Conservation (phyloP, 495 filamentous ascomycete species). For the Bacidia gigantensis region DNA sequence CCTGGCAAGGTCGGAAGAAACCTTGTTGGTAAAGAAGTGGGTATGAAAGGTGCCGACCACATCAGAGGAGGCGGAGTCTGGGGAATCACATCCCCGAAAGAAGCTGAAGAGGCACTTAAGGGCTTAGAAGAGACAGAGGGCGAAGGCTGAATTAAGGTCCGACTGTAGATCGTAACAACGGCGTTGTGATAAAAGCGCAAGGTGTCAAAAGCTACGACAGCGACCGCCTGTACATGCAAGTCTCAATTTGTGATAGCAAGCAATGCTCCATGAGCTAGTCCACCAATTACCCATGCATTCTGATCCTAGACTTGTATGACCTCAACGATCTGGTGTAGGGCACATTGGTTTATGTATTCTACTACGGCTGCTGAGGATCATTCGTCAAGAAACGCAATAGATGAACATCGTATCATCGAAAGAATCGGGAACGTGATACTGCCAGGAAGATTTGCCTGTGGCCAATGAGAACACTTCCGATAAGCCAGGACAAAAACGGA, state of each 20-base stretch:
- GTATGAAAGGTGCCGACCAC: constrained; percentile 60
- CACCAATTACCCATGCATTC: too few species aligned
- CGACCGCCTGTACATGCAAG: background rate
- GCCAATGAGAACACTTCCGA: background rate
- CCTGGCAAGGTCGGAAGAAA: constrained; percentile 92
- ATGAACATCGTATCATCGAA: too few species aligned
- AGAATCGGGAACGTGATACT: too few species aligned
- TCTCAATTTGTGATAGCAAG: background rate
- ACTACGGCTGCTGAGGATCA: too few species aligned
- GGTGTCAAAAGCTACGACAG: background rate
- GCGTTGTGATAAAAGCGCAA: background rate
- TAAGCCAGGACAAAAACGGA: constrained; percentile 5
- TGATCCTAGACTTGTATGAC: too few species aligned
- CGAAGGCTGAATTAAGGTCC: background rate
- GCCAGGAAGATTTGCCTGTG: too few species aligned
- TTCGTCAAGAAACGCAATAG: too few species aligned
- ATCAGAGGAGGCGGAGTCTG: constrained; percentile 84
- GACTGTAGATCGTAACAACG: background rate
- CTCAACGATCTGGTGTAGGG: too few species aligned
- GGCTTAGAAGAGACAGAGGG: constrained; percentile 62
- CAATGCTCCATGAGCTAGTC: too few species aligned
- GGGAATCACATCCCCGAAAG: constrained; percentile 73
- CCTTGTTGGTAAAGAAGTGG: constrained; percentile 89
- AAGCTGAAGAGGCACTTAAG: constrained; percentile 61
- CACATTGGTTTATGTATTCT: too few species aligned